phyloP scores from a whole-genome alignment of 1,139 yeast genomes.

The Blastobotrys illinoisensis region DNA sequence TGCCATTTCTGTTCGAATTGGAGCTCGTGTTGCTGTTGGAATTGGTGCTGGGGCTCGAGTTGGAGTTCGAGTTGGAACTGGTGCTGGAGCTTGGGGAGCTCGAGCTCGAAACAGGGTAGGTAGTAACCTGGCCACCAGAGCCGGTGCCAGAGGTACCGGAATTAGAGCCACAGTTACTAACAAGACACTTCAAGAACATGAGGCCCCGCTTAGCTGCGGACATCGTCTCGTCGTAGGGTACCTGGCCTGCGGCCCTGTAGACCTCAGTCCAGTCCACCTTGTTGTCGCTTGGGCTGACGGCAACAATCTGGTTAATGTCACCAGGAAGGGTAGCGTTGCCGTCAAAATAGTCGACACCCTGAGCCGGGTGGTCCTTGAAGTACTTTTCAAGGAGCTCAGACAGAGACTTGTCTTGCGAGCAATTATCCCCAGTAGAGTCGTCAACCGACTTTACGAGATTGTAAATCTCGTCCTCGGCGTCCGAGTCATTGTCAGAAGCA shows the following conservation, averaged over 20 bases:
- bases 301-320: neutral
- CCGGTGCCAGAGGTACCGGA: neutral
- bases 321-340: neutral
- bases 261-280: neutral
- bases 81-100: too few relatives aligned
- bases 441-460: neutral
- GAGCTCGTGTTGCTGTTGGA: neutral
- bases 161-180: neutral
- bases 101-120: neutral
- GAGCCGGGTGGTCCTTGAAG: neutral
- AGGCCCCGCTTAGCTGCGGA: neutral
- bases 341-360: neutral
- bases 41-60: neutral
- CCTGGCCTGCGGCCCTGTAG: neutral
- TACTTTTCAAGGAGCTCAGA: neutral
- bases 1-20: neutral
- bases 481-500: neutral
- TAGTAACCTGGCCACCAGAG: neutral
- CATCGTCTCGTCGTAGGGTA: neutral
- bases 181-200: neutral
- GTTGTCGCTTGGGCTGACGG: neutral
- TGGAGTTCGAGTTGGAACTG: neutral
- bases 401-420: neutral
- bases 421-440: neutral
- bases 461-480: neutral